phyloP scores from a whole-genome alignment of 2,329 filamentous ascomycete species.

The Alternaria atra region DNA sequence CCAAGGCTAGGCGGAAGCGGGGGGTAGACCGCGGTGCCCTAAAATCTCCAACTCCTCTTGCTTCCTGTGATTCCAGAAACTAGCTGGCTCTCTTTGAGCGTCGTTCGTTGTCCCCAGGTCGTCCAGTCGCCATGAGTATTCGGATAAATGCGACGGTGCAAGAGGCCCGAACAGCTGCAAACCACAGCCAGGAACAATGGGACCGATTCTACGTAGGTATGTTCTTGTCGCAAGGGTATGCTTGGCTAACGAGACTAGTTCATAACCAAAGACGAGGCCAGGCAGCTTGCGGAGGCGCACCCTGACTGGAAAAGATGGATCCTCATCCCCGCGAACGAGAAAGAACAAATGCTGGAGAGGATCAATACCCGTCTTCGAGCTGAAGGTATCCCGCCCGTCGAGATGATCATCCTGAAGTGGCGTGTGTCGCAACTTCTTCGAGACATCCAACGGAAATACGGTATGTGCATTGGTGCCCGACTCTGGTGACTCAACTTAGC shows the following conservation, averaged over 20 bases:
- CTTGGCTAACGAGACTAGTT: slow-evolving; percentile 43
- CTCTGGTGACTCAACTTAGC: slow-evolving; percentile 30
- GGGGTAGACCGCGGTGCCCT: slow-evolving; percentile 48
- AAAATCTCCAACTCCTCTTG: slow-evolving; percentile 49
- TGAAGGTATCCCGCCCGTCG: slow-evolving; percentile 48
- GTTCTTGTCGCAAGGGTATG: slow-evolving; percentile 15
- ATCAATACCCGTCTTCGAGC: slow-evolving; percentile 47
- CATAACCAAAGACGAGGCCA: slow-evolving; percentile 51
- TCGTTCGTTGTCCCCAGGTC: slow-evolving; percentile 30
- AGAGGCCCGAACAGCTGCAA: slow-evolving; percentile 46
- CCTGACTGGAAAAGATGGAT: slow-evolving; percentile 51
- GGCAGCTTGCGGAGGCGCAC: slow-evolving; percentile 48
- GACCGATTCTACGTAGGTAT: slow-evolving; percentile 50
- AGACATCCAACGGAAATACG: slow-evolving; percentile 50
- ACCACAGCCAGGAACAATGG: slow-evolving; percentile 51
- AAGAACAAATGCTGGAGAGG: slow-evolving; percentile 46
- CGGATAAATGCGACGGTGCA: slow-evolving; percentile 50
- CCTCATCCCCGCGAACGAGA: slow-evolving; percentile 49
- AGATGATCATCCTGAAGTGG: slow-evolving; percentile 52
- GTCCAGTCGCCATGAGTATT: slow-evolving; percentile 46
- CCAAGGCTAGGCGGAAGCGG: slow-evolving; percentile 51
- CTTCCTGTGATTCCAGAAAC: slow-evolving; percentile 42
- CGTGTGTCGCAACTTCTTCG: slow-evolving; percentile 48
- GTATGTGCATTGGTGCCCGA: slow-evolving; percentile 40
- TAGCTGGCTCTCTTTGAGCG: slow-evolving; percentile 33